phyloP scores from a whole-genome alignment of 2,329 filamentous ascomycete genomes.

The Trichophaea hybrida region DNA sequence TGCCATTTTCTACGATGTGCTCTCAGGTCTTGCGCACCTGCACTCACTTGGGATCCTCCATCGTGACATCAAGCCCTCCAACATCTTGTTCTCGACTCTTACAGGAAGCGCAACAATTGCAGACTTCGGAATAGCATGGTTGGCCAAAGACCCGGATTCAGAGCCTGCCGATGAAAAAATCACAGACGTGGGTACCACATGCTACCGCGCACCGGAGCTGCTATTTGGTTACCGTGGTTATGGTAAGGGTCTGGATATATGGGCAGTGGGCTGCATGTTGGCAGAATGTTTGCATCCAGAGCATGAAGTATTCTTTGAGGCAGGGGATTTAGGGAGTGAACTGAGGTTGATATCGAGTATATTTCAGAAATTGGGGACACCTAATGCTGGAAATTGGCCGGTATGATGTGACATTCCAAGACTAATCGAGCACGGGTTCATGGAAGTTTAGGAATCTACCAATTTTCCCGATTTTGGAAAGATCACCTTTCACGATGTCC shows the following conservation, averaged over 20 bases:
- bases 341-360: conserved; percentile 81
- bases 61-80: conserved; percentile 85
- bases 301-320: conserved; percentile 59
- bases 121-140: conserved; percentile 90
- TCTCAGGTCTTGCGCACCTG: conserved; percentile 44
- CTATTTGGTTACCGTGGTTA: conserved; percentile 74
- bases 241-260: conserved; percentile 62
- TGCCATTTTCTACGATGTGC: conserved; percentile 19
- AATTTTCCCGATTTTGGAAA: conserved; percentile 76
- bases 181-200: conserved; percentile 82
- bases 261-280: conserved; percentile 72
- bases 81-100: conserved; percentile 56
- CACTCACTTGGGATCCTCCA: conserved; percentile 71
- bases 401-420: conserved; percentile 33
- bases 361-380: conserved; percentile 81
- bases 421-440: conserved; percentile 27
- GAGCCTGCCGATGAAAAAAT: conserved; percentile 60
- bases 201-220: conserved; percentile 79
- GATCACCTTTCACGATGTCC: conserved; percentile 63
- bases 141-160: conserved; percentile 41
- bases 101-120: conserved; percentile 62
- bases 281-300: conserved; percentile 47
- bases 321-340: conserved; percentile 81
- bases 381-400: conserved; percentile 67
- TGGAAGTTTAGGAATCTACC: conserved; percentile 41